Conservation (phyloP, 768 basidiomycete species). For the Amyloporia xantha region DNA sequence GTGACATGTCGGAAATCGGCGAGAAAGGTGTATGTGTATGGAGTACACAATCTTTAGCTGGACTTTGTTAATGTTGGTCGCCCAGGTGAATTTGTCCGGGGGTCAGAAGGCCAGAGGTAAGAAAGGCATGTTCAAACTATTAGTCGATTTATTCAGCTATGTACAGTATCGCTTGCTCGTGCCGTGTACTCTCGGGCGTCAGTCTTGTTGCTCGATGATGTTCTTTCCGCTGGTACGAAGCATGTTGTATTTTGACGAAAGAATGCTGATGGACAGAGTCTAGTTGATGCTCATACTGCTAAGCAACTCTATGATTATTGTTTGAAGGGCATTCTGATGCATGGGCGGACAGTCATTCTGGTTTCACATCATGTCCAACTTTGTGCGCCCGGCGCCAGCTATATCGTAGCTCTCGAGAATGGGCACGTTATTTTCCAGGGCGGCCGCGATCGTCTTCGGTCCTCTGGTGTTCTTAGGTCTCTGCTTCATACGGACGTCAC, state of each 20-base stretch:
- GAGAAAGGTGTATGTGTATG: conserved; percentile 62
- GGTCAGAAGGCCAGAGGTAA: conserved; percentile 51
- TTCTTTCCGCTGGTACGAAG: conserved; percentile 40
- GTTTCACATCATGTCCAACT: conserved; percentile 95
- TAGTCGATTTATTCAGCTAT: neutral
- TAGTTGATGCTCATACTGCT: conserved; percentile 83
- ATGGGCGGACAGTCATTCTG: conserved; percentile 76
- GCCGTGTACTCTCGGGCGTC: conserved; percentile 89
- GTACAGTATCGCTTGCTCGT: conserved; percentile 65
- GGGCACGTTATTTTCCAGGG: conserved; percentile 75
- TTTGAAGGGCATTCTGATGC: conserved; percentile 69
- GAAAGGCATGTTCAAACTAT: neutral
- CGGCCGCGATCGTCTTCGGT: conserved; percentile 51
- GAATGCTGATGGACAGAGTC: neutral
- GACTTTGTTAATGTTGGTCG: neutral
- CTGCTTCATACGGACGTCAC: conserved; percentile 54
- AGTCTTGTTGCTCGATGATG: conserved; percentile 78
- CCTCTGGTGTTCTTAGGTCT: conserved; percentile 57
- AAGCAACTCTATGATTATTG: conserved; percentile 78
- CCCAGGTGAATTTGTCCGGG: conserved; percentile 41
- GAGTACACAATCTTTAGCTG: neutral
- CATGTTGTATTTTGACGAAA: neutral
- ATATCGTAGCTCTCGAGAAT: conserved; percentile 79
- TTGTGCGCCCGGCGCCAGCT: conserved; percentile 71
- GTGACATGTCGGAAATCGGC: conserved; percentile 83